Conservation (phyloP, 257 asterid species). For the Ehretia macrophylla region DNA sequence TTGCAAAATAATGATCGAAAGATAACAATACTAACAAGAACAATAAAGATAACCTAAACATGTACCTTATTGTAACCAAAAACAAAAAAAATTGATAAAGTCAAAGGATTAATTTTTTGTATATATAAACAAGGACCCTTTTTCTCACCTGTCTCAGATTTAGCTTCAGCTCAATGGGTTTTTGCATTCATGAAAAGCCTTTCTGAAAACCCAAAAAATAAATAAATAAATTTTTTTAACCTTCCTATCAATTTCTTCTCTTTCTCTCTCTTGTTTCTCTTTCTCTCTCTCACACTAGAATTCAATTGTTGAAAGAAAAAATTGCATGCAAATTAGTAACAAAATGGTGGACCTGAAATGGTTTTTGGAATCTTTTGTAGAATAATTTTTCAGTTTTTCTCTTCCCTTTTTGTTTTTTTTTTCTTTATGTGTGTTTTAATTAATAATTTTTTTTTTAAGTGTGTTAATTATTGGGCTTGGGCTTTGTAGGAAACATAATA, state of each 20-base stretch:
- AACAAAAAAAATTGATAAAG: not conserved
- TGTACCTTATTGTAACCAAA: not conserved
- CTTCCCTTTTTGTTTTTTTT: not conserved
- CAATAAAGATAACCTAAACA: not conserved
- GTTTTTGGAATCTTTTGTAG: not conserved
- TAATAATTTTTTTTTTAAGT: not conserved
- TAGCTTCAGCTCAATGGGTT: not conserved
- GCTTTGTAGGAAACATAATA: not conserved
- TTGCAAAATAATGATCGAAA: not conserved
- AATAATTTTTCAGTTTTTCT: not conserved
- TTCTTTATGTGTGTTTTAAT: not conserved
- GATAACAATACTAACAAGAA: no score
- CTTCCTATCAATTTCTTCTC: not conserved
- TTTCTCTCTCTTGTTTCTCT: not conserved
- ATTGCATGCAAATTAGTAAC: not conserved
- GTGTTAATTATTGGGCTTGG: not conserved
- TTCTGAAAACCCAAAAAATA: not conserved
- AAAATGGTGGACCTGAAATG: not conserved
- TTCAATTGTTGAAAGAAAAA: not conserved
- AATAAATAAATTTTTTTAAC: not conserved
- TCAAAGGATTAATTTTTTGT: not conserved
- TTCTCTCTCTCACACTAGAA: not conserved
- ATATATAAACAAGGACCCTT: not conserved
- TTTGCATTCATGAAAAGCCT: not conserved
- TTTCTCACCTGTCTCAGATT: not conserved